These are phyloP conservation scores for Phytophthora agathidicida DNA, from an alignment of 352 stramenopile genomes.

Conservation along the genomic window DNA sequence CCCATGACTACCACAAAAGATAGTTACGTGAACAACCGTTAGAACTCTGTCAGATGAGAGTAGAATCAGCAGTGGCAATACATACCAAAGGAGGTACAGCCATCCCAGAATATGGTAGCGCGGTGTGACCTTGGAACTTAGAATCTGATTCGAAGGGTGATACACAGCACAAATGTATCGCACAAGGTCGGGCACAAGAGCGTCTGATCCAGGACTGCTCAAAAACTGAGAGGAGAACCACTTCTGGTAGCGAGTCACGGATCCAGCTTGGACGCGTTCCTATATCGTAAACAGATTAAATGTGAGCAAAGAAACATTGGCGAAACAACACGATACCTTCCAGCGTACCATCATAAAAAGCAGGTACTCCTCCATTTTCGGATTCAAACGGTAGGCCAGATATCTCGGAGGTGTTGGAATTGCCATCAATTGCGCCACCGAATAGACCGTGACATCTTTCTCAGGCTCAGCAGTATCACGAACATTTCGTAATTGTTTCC, in stretches of 20 bases:
- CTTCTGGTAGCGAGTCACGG: constrained; percentile 85
- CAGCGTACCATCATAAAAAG: constrained; percentile 88
- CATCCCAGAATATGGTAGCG: constrained; percentile 88
- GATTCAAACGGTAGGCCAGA: constrained; percentile 78
- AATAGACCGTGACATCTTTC: constrained; percentile 61
- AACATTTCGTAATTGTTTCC: constrained; percentile 80
- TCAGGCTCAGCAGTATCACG: constrained; percentile 48
- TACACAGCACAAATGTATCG: constrained; percentile 87
- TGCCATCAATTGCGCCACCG: constrained; percentile 76
- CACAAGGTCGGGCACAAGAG: constrained; percentile 81
- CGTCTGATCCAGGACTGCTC: constrained; percentile 64
- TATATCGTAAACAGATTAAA: constrained; percentile 14
- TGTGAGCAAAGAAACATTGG: background rate
- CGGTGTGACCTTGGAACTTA: constrained; percentile 84
- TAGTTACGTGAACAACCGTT: constrained; percentile 2
- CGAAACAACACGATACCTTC: too few relatives aligned
- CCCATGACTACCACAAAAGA: constrained; percentile 28
- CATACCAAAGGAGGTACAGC: constrained; percentile 85
- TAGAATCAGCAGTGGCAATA: background rate
- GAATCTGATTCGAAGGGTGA: constrained; percentile 82
- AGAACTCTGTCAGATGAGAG: background rate
- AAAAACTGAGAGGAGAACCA: constrained; percentile 88
- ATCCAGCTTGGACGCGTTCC: constrained; percentile 77
- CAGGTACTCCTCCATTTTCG: constrained; percentile 88
- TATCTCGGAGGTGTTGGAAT: constrained; percentile 77